Base-by-base conservation (phyloP, 352 stramenopile genomes). In the Globisporangium ultimum region DNA sequence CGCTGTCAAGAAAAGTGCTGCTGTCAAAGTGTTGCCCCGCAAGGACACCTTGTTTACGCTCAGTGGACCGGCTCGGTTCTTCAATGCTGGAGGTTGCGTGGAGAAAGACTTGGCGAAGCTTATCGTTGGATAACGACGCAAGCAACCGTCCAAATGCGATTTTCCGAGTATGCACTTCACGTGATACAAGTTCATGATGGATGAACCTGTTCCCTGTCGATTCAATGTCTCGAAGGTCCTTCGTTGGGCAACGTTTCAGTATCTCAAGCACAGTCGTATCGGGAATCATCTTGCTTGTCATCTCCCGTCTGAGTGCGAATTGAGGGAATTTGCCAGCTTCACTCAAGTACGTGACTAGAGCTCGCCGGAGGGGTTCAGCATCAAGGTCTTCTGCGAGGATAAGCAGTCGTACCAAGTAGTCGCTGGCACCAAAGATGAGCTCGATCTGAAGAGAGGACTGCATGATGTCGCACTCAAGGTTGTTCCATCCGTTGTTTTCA, bases 381-480 rank as follows among this genome's bases (percentile, higher is more conserved):
- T 90, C 78, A 0, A 93, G 52, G 47, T 93, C 83, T 58, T 93
- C 80, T 0, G 83, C 77, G 1, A 93, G 66, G 55, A 93, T 88
- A 17, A 93, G 65, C 3, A 93, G 58, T 0, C 80, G 83, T 18
- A 92, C 61, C 0, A 92, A 58, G 40, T 80, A 88, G n/a, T 90
- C 80, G 51, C 80, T 89, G 0, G 80, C 66, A 13, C 83, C 83
- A 54, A 92, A 92, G 20, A 90, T 80, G 1, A 68, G 55, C 56
- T 92, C 80, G 7, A 92, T 76, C 34, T 88, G 76, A 21, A 90
- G 57, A 0, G 70, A 67, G 0, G 69, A 76, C 0, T 71, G 72
- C 48, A 71, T 70, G 47, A 89, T 79, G 18, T 82, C 67, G 11
- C 80, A 72, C 46, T 90, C 83, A 0, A 92, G 69, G 15, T 64